A percentile compares a stretch with the other conserved stretches of the same genome.
Conservation (phyloP, 164 flowering plant genomes). For the Dillenia suffruticosa region DNA sequence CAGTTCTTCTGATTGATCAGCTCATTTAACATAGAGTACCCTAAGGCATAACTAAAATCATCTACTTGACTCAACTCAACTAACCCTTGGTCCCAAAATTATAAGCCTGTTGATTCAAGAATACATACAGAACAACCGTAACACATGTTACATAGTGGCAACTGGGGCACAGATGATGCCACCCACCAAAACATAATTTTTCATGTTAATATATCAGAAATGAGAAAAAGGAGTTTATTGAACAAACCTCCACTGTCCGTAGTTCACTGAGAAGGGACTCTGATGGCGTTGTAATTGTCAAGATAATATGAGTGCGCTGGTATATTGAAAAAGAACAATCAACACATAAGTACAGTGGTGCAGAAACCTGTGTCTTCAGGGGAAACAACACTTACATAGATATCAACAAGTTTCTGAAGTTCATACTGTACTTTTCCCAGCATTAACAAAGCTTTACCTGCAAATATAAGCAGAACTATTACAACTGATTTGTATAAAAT, state of each 20-base stretch:
- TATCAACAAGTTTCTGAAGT: slow-evolving; percentile 69
- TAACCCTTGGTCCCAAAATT: too few relatives aligned
- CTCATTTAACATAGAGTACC: too few relatives aligned
- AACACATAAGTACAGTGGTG: slow-evolving; percentile 6
- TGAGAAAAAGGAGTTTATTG: neutral
- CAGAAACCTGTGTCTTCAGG: neutral
- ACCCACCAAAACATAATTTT: too few relatives aligned
- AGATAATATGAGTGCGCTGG: slow-evolving; percentile 61
- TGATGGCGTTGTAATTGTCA: slow-evolving; percentile 70
- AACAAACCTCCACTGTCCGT: slow-evolving; percentile 69
- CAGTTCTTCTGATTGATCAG: too few relatives aligned
- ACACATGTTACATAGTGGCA: too few relatives aligned
- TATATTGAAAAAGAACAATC: slow-evolving; percentile 1
- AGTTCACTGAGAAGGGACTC: slow-evolving; percentile 78
- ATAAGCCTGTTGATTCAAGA: too few relatives aligned
- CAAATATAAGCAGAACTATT: slow-evolving; percentile 8
- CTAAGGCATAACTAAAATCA: too few relatives aligned
- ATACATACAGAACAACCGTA: too few relatives aligned
- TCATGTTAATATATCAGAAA: neutral
- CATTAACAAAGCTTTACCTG: slow-evolving; percentile 49
- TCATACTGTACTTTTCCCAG: slow-evolving; percentile 64
- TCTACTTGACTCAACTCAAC: too few relatives aligned
- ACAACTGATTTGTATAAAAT: neutral
- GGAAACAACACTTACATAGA: slow-evolving; percentile 46
- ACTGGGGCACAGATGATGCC: too few relatives aligned